Conservation (phyloP, 768 basidiomycete genomes). For the Pleurotus sapidus region DNA sequence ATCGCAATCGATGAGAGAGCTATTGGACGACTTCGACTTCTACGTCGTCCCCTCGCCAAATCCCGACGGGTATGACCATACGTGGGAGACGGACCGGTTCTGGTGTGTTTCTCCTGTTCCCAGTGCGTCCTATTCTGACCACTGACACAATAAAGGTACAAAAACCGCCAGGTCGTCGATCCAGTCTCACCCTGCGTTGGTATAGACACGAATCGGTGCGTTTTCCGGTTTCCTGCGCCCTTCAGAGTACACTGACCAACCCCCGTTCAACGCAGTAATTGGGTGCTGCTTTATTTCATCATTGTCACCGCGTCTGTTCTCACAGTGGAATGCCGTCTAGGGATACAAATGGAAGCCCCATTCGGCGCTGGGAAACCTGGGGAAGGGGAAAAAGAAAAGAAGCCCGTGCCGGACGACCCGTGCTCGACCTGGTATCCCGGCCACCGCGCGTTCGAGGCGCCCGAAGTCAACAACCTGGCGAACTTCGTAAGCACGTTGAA, state of each 20-base stretch:
- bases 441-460: conserved; percentile 67
- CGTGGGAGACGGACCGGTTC: conserved; percentile 66
- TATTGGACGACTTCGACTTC: conserved; percentile 61
- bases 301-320: neutral
- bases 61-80: conserved; percentile 74
- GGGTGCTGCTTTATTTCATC: conserved; percentile 33
- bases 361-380: conserved; percentile 1
- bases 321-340: conserved; percentile 27
- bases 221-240: neutral
- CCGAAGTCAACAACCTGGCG: conserved; percentile 73
- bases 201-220: conserved; percentile 75
- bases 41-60: conserved; percentile 67
- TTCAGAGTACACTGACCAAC: too few species aligned
- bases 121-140: neutral
- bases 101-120: conserved; percentile 36
- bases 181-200: conserved; percentile 55
- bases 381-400: conserved; percentile 17
- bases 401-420: conserved; percentile 35
- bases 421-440: conserved; percentile 83
- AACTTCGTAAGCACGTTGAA: conserved; percentile 57
- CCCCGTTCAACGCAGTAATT: conserved; percentile 43
- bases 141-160: conserved; percentile 45
- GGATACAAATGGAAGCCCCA: conserved; percentile 66
- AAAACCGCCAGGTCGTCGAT: conserved; percentile 59
- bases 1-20: conserved; percentile 37